Evolutionary conservation across 202 grass and related monocot species (phyloP).

Genomic region (Bolboschoenoplectus hybrid): DNA sequence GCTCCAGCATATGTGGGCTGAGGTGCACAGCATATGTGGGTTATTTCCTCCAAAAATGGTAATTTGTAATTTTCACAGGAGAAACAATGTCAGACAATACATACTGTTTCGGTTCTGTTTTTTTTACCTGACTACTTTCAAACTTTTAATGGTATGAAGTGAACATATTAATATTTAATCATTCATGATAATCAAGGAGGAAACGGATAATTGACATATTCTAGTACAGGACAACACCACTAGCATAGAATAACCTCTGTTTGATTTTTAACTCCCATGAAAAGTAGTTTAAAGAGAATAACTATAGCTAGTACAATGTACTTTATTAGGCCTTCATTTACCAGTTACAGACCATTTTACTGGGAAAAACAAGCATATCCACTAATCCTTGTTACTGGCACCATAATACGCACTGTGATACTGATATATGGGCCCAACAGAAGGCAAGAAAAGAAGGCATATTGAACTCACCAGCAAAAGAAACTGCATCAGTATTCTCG

Average conservation of each 20-base stretch:
- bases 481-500: conserved; percentile 59
- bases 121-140: neutral
- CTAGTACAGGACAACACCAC: neutral
- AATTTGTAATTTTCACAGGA: conserved; percentile 1
- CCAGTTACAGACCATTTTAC: neutral
- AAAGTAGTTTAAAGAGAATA: neutral
- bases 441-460: neutral
- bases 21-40: neutral
- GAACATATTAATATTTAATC: neutral
- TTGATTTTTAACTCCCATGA: neutral
- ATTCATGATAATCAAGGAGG: neutral
- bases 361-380: conserved; percentile 15
- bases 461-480: conserved; percentile 61
- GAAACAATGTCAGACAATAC: neutral
- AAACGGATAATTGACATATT: neutral
- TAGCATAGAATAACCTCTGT: neutral
- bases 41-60: neutral
- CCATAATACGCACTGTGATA: neutral
- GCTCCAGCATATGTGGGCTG: neutral
- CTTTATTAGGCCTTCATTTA: neutral
- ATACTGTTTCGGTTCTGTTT: neutral
- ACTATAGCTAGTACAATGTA: neutral
- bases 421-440: neutral
- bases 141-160: neutral
- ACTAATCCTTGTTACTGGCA: neutral